Conservation (phyloP, 495 filamentous ascomycete genomes). For the Daldinia caldariorum region DNA sequence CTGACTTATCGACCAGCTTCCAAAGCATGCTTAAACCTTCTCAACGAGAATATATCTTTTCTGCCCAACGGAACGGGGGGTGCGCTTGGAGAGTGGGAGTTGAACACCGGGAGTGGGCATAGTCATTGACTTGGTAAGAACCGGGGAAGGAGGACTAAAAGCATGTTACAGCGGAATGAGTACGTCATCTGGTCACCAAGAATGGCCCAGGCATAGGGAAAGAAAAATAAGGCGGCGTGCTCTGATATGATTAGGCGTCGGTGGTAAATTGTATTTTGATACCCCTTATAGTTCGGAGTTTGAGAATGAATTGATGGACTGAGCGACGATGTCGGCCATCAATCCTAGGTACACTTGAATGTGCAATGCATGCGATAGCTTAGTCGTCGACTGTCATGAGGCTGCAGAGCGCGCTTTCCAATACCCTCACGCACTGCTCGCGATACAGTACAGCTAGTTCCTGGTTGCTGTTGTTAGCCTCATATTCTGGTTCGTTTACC, state of each 20-base stretch:
- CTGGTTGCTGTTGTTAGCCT: constrained; percentile 53
- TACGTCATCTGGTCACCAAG: constrained; percentile 4
- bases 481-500: constrained; percentile 44
- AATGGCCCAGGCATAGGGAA: constrained; percentile 5
- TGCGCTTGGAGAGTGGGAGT: constrained; percentile 15
- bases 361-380: constrained; percentile 14
- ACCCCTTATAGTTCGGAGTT: constrained; percentile 39
- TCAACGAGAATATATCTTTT: constrained; percentile 56
- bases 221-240: constrained; percentile 14
- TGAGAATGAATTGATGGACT: constrained; percentile 37
- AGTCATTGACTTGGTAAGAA: constrained; percentile 9
- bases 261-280: constrained; percentile 45
- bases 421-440: constrained; percentile 52
- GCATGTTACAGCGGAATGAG: neutral
- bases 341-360: neutral
- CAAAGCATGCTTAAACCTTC: constrained; percentile 53
- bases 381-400: constrained; percentile 32
- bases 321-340: constrained; percentile 2
- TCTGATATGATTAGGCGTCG: constrained; percentile 31
- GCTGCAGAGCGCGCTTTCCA: constrained; percentile 47
- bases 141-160: neutral
- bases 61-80: constrained; percentile 51
- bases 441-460: constrained; percentile 54
- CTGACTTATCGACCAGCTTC: constrained; percentile 48
- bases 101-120: constrained; percentile 2